Base-by-base conservation (phyloP, 495 filamentous ascomycete species). In the Aspergillus haitiensis region DNA sequence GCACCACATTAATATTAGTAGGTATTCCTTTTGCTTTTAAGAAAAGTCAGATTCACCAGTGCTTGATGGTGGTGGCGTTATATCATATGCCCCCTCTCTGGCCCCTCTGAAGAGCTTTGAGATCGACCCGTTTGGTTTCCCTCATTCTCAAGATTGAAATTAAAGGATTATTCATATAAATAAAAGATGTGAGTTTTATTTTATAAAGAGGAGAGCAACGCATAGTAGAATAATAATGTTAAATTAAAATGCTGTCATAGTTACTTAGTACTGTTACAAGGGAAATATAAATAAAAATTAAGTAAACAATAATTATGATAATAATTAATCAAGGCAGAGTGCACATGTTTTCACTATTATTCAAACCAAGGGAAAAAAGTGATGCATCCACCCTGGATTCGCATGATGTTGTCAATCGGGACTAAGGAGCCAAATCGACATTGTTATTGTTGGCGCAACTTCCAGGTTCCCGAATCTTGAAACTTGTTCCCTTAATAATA, bases 351-450 rank as follows among this genome's bases (percentile, higher is more conserved):
- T 13, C 39, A 53, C 53, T 59, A 31, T 27, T 40, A 59, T 53
- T 53, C 53, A 50, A 59, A 35, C 57, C 34, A 55, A 39, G 34
- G 33, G 21, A 27, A 27, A 27, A 27, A 61, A 55, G 12, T 62
- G 59, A 65, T 62, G 52, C 63, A 65, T 65, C 63, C 63, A 65
- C 51, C 37, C 56, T 52, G 33, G 15, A 11, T 62, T 52, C 42
- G 52, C 42, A 44, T 63, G 39, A 50, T 34, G 46, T 35, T 56
- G 50, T 59, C 52, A 59, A 62, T 56, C 50, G 58, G 45, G 44
- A 58, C 56, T 50, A 53, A 49, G 58, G 55, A 59, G 55, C 46
- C 59, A 62, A 59, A 55, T 37, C 44, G 58, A 40, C 32, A 39
- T 55, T 57, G 52, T 51, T 52, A 59, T 51, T 16, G 47, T 47